Evolutionary conservation across 345 rosid species (phyloP), one percentile per base, ranked within the genome.

Genomic region (Euclidium syriacum): DNA sequence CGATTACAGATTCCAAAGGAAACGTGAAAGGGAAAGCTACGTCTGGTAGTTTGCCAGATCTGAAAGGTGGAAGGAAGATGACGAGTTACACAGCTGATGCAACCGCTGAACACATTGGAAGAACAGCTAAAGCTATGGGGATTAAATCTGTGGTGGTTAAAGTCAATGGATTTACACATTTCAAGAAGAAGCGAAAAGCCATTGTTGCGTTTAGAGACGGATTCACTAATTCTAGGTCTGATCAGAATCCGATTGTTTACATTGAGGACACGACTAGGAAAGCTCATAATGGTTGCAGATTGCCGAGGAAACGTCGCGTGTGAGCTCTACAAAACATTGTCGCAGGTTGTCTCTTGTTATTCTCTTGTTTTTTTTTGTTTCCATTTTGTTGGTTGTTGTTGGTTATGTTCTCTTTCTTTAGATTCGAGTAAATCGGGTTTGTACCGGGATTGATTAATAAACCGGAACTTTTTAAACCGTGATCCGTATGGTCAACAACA

Each of bases 271-370:
- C 86, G 2, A 94, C 97, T 66, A 82, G 87, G 19, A 78, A 60
- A 9, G 79, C 97, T 5, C 97, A 94, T 70, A 94, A 94, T 62
- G 99, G 97, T 50, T 94, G 95, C 67, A 78, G 96, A 29, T 90
- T 84, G 56, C 91, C 84, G 18, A 85, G 79, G 79, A 80, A 81
- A 63, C 90, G 99, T 67, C 82, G 99, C 0, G 69, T 81, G 38
- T 86, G 75, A 67, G 1, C 33, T 32, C 26, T 32, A 17, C 26
- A 48, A 47, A 57, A 19, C 6, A 9, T 38, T 30, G 17, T 58
- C 11, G 9, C 67, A 51, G 54, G 10, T 60, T 15, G 3, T 36
- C 49, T 52, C 11, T 35, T 46, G 48, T 36, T 18, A 1, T 56
- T 24, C 2, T 25, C 18, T 62, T 30, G 29, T 22, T 54, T 30